Conservation (phyloP, 176 grass and related monocot genomes). For the Musa beccarii region DNA sequence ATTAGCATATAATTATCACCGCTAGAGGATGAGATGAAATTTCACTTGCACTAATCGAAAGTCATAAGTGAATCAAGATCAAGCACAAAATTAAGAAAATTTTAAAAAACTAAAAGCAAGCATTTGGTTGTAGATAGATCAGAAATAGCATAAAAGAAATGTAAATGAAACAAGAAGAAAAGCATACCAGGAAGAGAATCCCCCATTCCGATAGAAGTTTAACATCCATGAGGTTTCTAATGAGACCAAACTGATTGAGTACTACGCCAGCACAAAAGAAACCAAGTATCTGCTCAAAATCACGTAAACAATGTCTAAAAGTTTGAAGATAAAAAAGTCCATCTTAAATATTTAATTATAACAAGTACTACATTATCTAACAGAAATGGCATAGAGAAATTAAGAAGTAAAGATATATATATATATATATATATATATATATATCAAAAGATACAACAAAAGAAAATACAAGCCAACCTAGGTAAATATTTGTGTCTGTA, state of each 20-base stretch:
- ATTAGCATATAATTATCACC: neutral
- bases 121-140: neutral
- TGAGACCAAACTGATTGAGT: slow-evolving; percentile 95
- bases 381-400: neutral
- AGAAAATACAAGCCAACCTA: too few relatives aligned
- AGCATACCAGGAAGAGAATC: slow-evolving; percentile 79
- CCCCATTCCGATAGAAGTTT: slow-evolving; percentile 98
- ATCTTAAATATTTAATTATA: neutral
- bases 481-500: neutral
- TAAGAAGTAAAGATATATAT: neutral
- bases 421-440: too few relatives aligned
- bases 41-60: too few relatives aligned
- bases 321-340: neutral
- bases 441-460: neutral
- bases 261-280: slow-evolving; percentile 94
- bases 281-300: slow-evolving; percentile 66
- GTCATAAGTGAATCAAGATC: too few relatives aligned
- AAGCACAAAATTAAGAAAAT: too few relatives aligned
- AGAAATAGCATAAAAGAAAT: neutral
- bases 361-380: neutral
- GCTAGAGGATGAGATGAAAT: too few relatives aligned
- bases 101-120: too few relatives aligned
- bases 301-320: neutral
- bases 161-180: neutral
- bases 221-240: slow-evolving; percentile 94